Evolutionary conservation across 257 asterid species (phyloP).

Genomic region (Cruciata laevipes): DNA sequence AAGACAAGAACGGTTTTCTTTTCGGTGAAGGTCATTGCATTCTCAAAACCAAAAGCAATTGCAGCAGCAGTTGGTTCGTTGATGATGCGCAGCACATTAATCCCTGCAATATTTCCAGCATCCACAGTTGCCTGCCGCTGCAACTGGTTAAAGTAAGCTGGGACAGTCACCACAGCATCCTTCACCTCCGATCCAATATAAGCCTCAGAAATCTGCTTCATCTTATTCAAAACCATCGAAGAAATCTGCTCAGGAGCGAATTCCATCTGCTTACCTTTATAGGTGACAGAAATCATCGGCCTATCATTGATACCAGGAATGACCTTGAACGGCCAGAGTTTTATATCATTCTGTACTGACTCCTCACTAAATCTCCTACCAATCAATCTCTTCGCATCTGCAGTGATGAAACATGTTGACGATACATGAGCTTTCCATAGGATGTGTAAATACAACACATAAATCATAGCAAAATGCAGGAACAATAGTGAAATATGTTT

Average conservation of each 20-base stretch:
- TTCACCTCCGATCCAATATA: not conserved
- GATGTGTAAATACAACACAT: too few relatives aligned
- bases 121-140: not conserved
- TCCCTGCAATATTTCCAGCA: not conserved
- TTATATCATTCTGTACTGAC: not conserved
- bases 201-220: slow-evolving; percentile 8
- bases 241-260: not conserved
- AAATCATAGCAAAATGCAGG: not conserved
- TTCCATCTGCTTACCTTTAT: not conserved
- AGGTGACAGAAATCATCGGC: not conserved
- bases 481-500: too few relatives aligned
- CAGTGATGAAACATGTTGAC: not conserved
- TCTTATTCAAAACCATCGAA: slow-evolving; percentile 6
- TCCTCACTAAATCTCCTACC: not conserved
- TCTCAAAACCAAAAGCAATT: not conserved
- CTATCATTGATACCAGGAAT: not conserved
- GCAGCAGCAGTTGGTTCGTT: not conserved
- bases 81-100: not conserved
- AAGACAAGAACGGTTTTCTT: not conserved
- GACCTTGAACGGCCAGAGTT: not conserved
- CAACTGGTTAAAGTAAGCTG: not conserved
- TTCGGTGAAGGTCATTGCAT: not conserved
- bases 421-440: not conserved
- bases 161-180: not conserved
- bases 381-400: not conserved